Base-by-base conservation (phyloP, 495 filamentous ascomycete species). In the Aspergillus avenaceus region DNA sequence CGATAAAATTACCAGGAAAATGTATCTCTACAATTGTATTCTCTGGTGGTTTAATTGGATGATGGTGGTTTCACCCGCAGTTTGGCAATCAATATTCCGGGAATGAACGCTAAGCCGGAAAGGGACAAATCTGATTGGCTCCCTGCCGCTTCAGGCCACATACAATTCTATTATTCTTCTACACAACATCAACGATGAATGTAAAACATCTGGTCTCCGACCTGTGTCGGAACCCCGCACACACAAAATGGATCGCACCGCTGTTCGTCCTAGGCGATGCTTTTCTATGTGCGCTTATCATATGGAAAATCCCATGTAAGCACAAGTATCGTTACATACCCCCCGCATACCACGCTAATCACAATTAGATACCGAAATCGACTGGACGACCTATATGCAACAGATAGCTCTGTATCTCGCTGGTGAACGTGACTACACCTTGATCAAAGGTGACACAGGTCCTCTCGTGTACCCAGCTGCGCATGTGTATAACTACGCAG, bases 341-440 rank as follows among this genome's bases (percentile, higher is more conserved):
- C 28, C 31, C 14, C n/a, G n/a, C 23, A 37, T 36, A 50, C 23
- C 23, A 32, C 31, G 19, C 58, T 66, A 60, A 61, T 50, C 32
- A 25, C 7, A 32, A 41, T 23, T 59, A 97, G 93, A 98, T 66
- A 98, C 93, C 36, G 93, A 98, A 65, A 98, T 98, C 61, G 93
- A 98, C 69, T 98, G 93, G 93, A 78, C 75, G 45, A 90, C 92
- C 2, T 98, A 98, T 66, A 97, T 97, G 91, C 78, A 96, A 57
- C 93, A 98, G 57, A 72, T 97, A 45, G 67, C 79, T 22, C 85
- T 91, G 27, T 93, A 86, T 58, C 62, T 89, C 23, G 72, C 78
- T 6, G 93, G 93, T 40, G 92, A 97, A 73, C 83, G 86, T 61
- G 86, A 97, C 66, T 98, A 98, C 63, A 80, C 82, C 27, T 70